Conservation (phyloP, 768 basidiomycete genomes). For the Tylopilus sp. region DNA sequence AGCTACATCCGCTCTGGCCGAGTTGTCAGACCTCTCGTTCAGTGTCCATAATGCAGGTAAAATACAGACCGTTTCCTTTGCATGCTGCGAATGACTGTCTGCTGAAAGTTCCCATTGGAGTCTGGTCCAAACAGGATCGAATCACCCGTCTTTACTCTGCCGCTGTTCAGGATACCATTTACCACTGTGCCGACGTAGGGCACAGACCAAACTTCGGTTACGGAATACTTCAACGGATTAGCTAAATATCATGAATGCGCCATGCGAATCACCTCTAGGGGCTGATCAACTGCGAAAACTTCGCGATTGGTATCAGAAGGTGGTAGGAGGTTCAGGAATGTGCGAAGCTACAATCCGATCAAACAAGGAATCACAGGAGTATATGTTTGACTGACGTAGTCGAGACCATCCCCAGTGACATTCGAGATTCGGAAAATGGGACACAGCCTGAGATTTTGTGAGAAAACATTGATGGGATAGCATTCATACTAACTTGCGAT, state of each 20-base stretch:
- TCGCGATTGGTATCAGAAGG: conserved; percentile 82
- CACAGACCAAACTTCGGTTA: conserved; percentile 87
- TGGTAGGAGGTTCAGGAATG: conserved; percentile 87
- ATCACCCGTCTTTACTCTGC: conserved; percentile 75
- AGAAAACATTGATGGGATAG: not conserved
- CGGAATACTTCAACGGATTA: conserved; percentile 56
- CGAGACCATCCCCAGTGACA: conserved; percentile 89
- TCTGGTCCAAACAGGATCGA: conserved; percentile 87
- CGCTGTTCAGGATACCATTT: conserved; percentile 79
- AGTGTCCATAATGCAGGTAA: not conserved
- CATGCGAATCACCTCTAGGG: conserved; percentile 57
- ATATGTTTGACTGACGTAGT: conserved; percentile 47
- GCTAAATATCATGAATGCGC: not conserved
- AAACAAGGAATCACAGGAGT: conserved; percentile 2
- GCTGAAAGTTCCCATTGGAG: conserved; percentile 82
- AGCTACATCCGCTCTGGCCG: conserved; percentile 66
- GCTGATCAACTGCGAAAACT: conserved; percentile 76
- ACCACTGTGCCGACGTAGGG: conserved; percentile 84
- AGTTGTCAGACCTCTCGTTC: not conserved
- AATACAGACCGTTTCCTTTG: conserved; percentile 78
- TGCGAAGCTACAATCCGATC: conserved; percentile 56
- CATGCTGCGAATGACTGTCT: conserved; percentile 83
- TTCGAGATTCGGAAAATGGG: conserved; percentile 93
- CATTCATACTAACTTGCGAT: conserved; percentile 54
- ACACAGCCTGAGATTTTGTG: conserved; percentile 57